A percentile compares a stretch with the other conserved stretches of the same genome.
These are phyloP conservation scores for Aureobasidium melanogenum DNA, from an alignment of 2,329 filamentous ascomycete genomes.

Conservation along the genomic window DNA sequence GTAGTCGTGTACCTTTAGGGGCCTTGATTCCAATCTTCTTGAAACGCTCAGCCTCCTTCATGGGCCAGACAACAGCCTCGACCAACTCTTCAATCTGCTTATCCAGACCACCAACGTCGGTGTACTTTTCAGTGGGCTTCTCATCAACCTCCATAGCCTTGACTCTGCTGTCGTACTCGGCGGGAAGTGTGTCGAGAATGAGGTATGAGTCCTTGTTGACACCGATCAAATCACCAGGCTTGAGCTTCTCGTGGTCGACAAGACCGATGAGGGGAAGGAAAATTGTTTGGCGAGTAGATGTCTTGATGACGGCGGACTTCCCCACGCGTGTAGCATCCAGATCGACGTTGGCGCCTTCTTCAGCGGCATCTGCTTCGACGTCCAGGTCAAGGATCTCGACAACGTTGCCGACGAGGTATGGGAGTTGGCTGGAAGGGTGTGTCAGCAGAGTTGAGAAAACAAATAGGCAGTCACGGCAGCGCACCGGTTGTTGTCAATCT, in stretches of 20 bases:
- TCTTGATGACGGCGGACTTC: conserved; percentile 99
- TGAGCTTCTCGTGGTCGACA: conserved; percentile 89
- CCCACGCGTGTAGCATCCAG: conserved; percentile 92
- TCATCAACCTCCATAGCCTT: conserved; percentile 99
- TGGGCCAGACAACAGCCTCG: conserved; percentile 97
- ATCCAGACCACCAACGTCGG: conserved; percentile 90
- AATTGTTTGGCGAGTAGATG: conserved; percentile 95
- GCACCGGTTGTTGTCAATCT: conserved; percentile 98
- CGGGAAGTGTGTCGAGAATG: conserved; percentile 89
- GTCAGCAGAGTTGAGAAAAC: conserved; percentile 2
- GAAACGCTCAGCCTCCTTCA: conserved; percentile 98
- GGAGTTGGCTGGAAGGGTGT: conserved; percentile 63
- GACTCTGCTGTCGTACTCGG: conserved; percentile 96
- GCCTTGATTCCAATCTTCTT: conserved; percentile 99
- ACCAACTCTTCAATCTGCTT: conserved; percentile 99
- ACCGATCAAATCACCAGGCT: conserved; percentile 92
- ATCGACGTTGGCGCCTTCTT: conserved; percentile 98
- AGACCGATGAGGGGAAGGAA: conserved; percentile 95
- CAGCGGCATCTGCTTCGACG: conserved; percentile 87
- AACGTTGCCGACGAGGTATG: conserved; percentile 96
- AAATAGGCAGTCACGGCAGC: conserved; percentile 22
- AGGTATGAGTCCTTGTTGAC: conserved; percentile 99
- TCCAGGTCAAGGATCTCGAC: conserved; percentile 96
- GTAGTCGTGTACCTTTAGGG: conserved; percentile 67
- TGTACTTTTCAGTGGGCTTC: conserved; percentile 99